Evolutionary conservation across 129 eudicot genomes (phyloP), one percentile per base, ranked within the genome.

Genomic region (Flaveria linearis): DNA sequence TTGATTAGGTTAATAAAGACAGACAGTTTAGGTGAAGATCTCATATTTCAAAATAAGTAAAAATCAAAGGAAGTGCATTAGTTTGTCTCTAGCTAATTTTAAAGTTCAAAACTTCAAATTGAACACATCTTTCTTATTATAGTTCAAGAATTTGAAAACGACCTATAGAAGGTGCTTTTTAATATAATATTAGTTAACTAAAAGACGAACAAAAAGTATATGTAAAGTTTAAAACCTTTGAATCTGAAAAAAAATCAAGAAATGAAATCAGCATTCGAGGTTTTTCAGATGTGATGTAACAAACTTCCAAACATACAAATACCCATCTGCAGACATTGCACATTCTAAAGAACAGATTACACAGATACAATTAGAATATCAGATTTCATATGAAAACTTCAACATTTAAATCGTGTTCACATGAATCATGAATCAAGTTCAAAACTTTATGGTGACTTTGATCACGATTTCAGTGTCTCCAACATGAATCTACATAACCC

Each of bases 21-120:
- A 36, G 41, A 36, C 41, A 36, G 41, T 36, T 36, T 36, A 36
- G 41, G 83, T 65, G 39, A 67, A 67, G 64, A 67, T 56, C 15
- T 74, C 36, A 56, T 17, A 56, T 60, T n/a, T 41, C 41, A 66
- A 33, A 66, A 15, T 73, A 18, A 42, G 12, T 43, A 33, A 17
- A 20, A 28, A 14, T 55, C 10, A 41, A 70, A 47, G 71, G 14
- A 65, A 3, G 12, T 68, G 53, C 25, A 9, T 4, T 16, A 42
- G n/a, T 28, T 33, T 53, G 30, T 17, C 41, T 69, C 49, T 25
- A 56, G 76, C 25, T 9, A 69, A 36, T 64, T 51, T 64, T 23
- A 23, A 25, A 53, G 25, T 64, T 64, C 11, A 63, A 80, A 80
- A 52, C 17, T 64, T 64, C 11, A 63, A 80, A 80, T 65, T 72